These are phyloP conservation scores for Pascua guehoae DNA, from an alignment of 1,284 basidiomycete genomes.

Conservation along the genomic window DNA sequence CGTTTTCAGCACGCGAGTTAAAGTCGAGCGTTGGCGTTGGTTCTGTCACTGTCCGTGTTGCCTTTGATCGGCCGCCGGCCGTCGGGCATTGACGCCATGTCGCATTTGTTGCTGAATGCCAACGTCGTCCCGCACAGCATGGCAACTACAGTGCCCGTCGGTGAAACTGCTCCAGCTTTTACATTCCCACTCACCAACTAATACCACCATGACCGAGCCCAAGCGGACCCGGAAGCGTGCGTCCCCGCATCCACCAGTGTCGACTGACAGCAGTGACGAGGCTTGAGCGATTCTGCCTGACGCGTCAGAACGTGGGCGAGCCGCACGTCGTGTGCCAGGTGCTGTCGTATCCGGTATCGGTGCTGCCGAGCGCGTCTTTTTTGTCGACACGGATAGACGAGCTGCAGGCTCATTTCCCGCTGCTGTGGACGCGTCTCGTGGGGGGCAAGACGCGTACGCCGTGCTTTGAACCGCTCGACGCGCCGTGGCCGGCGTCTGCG, in stretches of 20 bases:
- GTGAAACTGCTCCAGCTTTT: no score
- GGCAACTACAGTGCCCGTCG: no score
- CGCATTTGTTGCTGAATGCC: no score
- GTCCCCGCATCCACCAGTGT: not conserved
- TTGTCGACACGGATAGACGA: conserved; percentile 20
- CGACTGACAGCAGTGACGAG: conserved; percentile 17
- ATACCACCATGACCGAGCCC: no score
- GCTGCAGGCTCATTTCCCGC: conserved; percentile 29
- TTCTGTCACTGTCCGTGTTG: no score
- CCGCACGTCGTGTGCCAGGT: conserved; percentile 19
- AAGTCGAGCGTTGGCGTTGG: no score
- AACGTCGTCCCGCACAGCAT: no score
- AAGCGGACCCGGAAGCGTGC: no score
- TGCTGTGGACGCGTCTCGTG: conserved; percentile 18
- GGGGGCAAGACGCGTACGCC: conserved; percentile 4
- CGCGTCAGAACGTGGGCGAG: conserved; percentile 23
- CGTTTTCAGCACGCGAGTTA: no score
- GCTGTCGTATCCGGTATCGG: conserved; percentile 16
- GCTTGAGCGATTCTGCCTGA: conserved; percentile 30
- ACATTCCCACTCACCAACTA: no score
- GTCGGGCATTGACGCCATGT: no score
- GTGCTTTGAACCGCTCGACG: not conserved
- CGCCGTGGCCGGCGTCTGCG: not conserved
- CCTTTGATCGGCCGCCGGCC: no score
- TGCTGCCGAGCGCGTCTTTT: conserved; percentile 11